These are phyloP conservation scores for Zangia roseola DNA, from an alignment of 768 basidiomycete species.

Conservation along the genomic window DNA sequence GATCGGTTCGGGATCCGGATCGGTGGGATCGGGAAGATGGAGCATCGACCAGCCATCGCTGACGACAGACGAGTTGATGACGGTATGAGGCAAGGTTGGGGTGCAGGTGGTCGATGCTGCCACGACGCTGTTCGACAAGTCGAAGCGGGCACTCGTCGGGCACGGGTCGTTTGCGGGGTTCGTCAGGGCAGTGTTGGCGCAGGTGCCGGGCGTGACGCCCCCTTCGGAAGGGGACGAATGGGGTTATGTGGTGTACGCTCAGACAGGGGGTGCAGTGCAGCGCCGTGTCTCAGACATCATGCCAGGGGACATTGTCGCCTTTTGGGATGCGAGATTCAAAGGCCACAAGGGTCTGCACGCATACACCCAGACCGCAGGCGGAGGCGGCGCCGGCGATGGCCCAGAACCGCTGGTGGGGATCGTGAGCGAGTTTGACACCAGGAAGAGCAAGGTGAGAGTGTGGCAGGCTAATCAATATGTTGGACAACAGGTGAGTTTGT, in stretches of 20 bases:
- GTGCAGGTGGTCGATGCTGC: constrained; percentile 73
- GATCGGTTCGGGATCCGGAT: neutral
- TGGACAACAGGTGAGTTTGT: constrained; percentile 66
- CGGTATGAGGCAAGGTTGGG: constrained; percentile 72
- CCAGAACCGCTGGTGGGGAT: constrained; percentile 63
- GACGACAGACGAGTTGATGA: constrained; percentile 64
- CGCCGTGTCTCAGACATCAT: constrained; percentile 75
- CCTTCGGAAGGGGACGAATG: constrained; percentile 43
- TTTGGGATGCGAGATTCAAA: constrained; percentile 78
- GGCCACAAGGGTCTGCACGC: constrained; percentile 73
- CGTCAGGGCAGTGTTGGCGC: constrained; percentile 59
- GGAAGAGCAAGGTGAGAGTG: constrained; percentile 83
- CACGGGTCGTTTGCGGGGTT: constrained; percentile 86
- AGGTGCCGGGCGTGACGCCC: constrained; percentile 59
- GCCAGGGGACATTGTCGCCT: constrained; percentile 80
- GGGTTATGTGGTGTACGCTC: constrained; percentile 76
- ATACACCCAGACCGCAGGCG: constrained; percentile 62
- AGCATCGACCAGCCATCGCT: constrained; percentile 36
- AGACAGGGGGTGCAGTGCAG: constrained; percentile 64
- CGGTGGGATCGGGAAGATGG: constrained; percentile 2
- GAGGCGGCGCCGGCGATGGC: constrained; percentile 19
- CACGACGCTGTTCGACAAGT: constrained; percentile 64
- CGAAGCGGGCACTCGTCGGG: constrained; percentile 74
- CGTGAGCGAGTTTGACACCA: constrained; percentile 78
- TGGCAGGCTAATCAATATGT: constrained; percentile 88